A percentile compares a stretch with the other conserved stretches of the same genome.
These are phyloP conservation scores for Mycena galopus DNA, from an alignment of 768 basidiomycete species.

Conservation along the genomic window DNA sequence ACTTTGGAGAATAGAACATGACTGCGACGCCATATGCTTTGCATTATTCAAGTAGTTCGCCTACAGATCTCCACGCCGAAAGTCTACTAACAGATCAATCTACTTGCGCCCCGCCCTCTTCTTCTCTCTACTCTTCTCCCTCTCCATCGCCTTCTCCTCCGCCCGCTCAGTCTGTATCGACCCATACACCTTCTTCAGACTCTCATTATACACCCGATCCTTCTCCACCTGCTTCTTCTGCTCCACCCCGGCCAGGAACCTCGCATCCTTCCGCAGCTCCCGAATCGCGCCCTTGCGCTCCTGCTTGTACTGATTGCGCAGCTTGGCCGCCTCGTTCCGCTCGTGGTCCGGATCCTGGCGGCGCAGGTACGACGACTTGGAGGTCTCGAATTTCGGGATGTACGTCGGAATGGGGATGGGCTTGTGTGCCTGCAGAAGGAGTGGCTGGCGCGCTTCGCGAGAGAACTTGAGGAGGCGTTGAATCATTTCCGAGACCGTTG, in stretches of 20 bases:
- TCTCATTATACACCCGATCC: conserved; percentile 82
- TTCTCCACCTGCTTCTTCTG: conserved; percentile 88
- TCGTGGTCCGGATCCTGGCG: conserved; percentile 93
- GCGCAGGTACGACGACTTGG: conserved; percentile 80
- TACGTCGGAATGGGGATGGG: conserved; percentile 95
- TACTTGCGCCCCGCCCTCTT: conserved; percentile 82
- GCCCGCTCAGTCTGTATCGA: conserved; percentile 89
- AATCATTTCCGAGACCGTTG: conserved; percentile 62
- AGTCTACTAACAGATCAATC: conserved; percentile 8
- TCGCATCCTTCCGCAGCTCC: conserved; percentile 94
- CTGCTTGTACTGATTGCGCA: conserved; percentile 92
- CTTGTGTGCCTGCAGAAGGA: conserved; percentile 92
- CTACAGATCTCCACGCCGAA: neutral
- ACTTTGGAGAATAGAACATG: too few species aligned
- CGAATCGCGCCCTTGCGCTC: conserved; percentile 97
- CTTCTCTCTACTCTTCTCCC: conserved; percentile 84
- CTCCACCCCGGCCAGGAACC: conserved; percentile 91
- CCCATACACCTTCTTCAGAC: conserved; percentile 86
- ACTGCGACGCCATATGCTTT: too few species aligned
- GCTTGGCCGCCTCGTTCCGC: conserved; percentile 86
- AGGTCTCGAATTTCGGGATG: conserved; percentile 91
- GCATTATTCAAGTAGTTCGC: neutral
- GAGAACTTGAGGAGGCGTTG: conserved; percentile 80
- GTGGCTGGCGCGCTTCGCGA: conserved; percentile 77
- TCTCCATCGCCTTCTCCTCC: conserved; percentile 93